These are phyloP conservation scores for Aspergillus sclerotiicarbonarius DNA, from an alignment of 495 filamentous ascomycete species.

Conservation along the genomic window DNA sequence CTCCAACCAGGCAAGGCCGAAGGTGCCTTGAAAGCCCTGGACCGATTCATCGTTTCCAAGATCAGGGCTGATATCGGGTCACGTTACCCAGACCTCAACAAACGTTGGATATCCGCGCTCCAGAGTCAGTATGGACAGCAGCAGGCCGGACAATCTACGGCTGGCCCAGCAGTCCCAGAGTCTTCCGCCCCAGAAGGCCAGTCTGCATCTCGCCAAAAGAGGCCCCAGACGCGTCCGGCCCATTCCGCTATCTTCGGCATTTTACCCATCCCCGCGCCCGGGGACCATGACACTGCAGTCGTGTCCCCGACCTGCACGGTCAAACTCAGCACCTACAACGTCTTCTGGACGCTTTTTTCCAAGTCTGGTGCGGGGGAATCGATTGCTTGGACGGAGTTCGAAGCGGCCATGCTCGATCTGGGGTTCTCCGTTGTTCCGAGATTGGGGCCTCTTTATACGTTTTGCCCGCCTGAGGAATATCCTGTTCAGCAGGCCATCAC, in stretches of 20 bases:
- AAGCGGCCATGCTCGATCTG: slow-evolving; percentile 33
- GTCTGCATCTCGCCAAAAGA: too few species aligned
- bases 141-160: too few species aligned
- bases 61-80: background rate
- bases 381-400: slow-evolving; percentile 33
- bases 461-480: background rate
- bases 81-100: too few species aligned
- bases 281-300: too few species aligned
- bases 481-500: background rate
- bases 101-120: too few species aligned
- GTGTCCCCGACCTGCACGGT: too few species aligned
- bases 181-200: too few species aligned
- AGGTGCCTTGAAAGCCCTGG: slow-evolving; percentile 26
- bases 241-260: too few species aligned
- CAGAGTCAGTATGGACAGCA: too few species aligned
- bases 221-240: too few species aligned
- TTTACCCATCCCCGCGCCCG: too few species aligned
- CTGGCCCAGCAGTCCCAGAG: too few species aligned
- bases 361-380: slow-evolving; percentile 24
- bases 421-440: slow-evolving; percentile 11
- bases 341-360: slow-evolving; percentile 30
- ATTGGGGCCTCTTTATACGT: slow-evolving; percentile 14
- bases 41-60: slow-evolving; percentile 32
- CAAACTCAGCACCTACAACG: slow-evolving; percentile 21
- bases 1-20: slow-evolving; percentile 32